phyloP scores from a whole-genome alignment of 495 filamentous ascomycete species.

The Penicillium maclennaniae region DNA sequence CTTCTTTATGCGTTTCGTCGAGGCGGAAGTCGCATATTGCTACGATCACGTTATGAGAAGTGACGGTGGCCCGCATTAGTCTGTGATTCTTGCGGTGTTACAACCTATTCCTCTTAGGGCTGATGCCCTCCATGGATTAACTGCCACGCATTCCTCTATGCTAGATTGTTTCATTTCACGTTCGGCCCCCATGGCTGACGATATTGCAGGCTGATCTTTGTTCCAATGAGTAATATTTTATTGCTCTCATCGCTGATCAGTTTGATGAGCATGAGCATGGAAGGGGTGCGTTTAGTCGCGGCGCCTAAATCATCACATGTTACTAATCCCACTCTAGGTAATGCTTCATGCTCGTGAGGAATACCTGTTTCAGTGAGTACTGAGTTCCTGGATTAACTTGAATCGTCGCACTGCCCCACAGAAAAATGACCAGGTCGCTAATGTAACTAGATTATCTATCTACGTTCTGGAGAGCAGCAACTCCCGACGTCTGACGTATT shows the following conservation, averaged over 20 bases:
- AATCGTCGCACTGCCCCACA: neutral
- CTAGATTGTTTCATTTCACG: neutral
- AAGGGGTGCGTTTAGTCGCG: conserved; percentile 57
- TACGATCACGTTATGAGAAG: conserved; percentile 35
- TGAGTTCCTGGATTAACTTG: neutral
- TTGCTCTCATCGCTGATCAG: conserved; percentile 89
- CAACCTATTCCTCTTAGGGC: conserved; percentile 8
- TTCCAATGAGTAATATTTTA: conserved; percentile 83
- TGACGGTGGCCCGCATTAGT: conserved; percentile 9
- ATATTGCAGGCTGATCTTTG: conserved; percentile 60
- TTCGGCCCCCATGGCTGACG: conserved; percentile 13
- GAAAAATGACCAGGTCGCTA: neutral
- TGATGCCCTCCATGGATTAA: conserved; percentile 15
- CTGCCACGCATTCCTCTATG: conserved; percentile 20
- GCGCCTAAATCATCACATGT: neutral
- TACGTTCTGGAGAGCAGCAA: conserved; percentile 75
- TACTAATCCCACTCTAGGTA: conserved; percentile 38
- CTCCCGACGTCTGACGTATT: conserved; percentile 75
- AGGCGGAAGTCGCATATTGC: conserved; percentile 25
- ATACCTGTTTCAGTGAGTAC: conserved; percentile 76
- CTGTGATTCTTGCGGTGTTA: conserved; percentile 2
- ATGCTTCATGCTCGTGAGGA: conserved; percentile 64
- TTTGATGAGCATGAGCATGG: conserved; percentile 86
- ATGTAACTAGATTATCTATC: conserved; percentile 45
- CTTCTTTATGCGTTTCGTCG: conserved; percentile 26